These are phyloP conservation scores for Penicillium lividum DNA, from an alignment of 495 filamentous ascomycete species.

Conservation along the genomic window DNA sequence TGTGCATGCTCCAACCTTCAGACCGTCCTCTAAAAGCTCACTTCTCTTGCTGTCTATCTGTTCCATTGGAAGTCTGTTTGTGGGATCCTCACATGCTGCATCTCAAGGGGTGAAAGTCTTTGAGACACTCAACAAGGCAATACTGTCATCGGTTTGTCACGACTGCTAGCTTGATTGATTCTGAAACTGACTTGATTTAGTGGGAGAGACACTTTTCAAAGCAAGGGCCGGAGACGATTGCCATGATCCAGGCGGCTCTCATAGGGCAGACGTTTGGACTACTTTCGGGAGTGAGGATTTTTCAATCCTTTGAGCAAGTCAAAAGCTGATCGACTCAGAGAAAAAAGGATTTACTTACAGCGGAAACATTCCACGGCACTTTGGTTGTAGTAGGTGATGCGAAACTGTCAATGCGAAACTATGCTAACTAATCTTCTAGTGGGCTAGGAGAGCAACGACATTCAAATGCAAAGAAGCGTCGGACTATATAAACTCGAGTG, in stretches of 20 bases:
- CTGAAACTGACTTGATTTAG: slow-evolving; percentile 2
- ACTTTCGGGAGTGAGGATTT: slow-evolving; percentile 27
- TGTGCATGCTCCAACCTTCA: slow-evolving; percentile 35
- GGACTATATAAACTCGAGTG: not conserved
- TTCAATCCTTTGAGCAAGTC: not conserved
- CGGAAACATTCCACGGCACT: slow-evolving; percentile 38
- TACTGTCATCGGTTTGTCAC: slow-evolving; percentile 28
- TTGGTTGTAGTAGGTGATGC: slow-evolving; percentile 22
- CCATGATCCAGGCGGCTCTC: slow-evolving; percentile 35
- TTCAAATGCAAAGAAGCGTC: not conserved
- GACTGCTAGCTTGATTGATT: not conserved
- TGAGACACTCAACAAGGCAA: slow-evolving; percentile 36
- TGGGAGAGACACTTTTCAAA: slow-evolving; percentile 22
- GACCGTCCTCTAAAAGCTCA: slow-evolving; percentile 23
- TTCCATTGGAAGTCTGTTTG: slow-evolving; percentile 34
- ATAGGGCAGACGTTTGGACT: slow-evolving; percentile 43
- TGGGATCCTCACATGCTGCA: slow-evolving; percentile 28
- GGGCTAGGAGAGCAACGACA: not conserved
- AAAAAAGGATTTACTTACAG: slow-evolving; percentile 23
- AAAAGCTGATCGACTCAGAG: slow-evolving; percentile 6
- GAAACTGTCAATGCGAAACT: not conserved
- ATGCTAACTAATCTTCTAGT: not conserved
- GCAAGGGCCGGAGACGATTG: slow-evolving; percentile 16
- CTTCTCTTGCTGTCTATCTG: slow-evolving; percentile 24
- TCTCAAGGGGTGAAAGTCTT: slow-evolving; percentile 31